Conservation (phyloP, 139 green algal species). For the Haematococcus lacustris region DNA sequence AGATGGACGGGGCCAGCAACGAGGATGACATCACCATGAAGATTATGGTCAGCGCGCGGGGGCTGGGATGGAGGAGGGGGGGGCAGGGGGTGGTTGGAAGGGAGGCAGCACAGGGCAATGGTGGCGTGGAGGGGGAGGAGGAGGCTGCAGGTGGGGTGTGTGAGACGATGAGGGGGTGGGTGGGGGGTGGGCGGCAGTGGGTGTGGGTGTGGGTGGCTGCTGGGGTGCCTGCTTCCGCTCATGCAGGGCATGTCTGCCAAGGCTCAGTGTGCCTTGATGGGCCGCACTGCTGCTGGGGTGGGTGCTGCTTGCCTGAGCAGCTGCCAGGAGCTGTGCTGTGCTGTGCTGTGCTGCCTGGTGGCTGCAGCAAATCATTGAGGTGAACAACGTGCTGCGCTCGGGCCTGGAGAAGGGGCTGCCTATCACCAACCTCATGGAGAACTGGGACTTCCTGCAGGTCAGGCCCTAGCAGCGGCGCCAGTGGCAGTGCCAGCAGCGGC, state of each 20-base stretch:
- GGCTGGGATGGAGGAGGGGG: no score
- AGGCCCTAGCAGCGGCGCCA: no score
- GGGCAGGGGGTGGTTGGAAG: no score
- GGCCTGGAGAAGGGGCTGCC: constrained; percentile 72
- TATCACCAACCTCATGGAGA: constrained; percentile 82
- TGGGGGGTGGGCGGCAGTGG: neutral
- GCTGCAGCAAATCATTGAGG: constrained; percentile 78
- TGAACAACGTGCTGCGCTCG: constrained; percentile 72
- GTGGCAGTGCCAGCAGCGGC: no score
- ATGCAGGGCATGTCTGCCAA: no score
- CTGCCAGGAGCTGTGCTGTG: no score
- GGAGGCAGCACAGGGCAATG: no score
- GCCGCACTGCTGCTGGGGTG: no score
- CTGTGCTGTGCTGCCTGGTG: no score
- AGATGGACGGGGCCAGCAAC: constrained; percentile 95
- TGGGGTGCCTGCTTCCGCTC: neutral
- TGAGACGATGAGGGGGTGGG: neutral
- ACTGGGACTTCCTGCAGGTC: constrained; percentile 94
- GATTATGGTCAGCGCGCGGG: constrained; percentile 74
- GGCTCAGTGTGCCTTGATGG: no score
- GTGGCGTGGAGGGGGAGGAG: neutral
- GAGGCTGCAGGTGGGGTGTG: neutral
- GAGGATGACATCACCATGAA: constrained; percentile 99
- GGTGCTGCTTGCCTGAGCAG: no score
- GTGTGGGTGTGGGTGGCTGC: neutral